Conservation (phyloP, 371 early-diverging fungal species). For the Mortierella sp. region DNA sequence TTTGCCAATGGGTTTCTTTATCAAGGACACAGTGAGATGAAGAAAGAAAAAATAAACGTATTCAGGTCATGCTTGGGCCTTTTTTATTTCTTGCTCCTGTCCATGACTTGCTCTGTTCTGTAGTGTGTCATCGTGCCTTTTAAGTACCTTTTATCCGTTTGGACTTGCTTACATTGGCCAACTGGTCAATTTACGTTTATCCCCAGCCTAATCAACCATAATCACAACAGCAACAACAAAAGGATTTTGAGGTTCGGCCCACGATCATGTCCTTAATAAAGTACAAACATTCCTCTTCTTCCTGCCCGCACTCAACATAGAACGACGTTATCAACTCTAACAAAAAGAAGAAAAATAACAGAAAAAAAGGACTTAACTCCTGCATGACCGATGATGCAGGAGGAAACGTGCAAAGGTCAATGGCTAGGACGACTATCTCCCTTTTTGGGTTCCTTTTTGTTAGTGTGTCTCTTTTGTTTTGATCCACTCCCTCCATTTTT, state of each 20-base stretch:
- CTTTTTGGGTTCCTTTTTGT: background rate
- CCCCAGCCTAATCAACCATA: background rate
- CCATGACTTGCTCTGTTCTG: background rate
- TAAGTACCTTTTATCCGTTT: background rate
- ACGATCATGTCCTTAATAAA: background rate
- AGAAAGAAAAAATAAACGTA: background rate
- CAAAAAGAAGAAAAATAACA: background rate
- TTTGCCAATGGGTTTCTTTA: background rate
- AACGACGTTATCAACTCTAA: background rate
- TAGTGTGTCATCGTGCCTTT: background rate
- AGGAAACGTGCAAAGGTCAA: background rate
- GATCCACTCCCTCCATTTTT: background rate
- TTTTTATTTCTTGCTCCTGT: background rate
- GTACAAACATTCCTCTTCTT: background rate
- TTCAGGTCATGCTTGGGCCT: background rate
- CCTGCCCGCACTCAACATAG: background rate
- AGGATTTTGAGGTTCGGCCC: background rate
- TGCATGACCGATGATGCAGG: background rate
- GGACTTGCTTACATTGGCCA: background rate
- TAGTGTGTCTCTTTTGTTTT: background rate
- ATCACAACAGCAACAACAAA: background rate
- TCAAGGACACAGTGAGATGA: background rate
- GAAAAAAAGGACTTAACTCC: background rate
- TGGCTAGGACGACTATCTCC: background rate
- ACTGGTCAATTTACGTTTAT: background rate